A percentile compares a stretch with the other conserved stretches of the same genome.
These are phyloP conservation scores for Effrenium voratum DNA, from an alignment of 73 alveolate species.

Conservation along the genomic window DNA sequence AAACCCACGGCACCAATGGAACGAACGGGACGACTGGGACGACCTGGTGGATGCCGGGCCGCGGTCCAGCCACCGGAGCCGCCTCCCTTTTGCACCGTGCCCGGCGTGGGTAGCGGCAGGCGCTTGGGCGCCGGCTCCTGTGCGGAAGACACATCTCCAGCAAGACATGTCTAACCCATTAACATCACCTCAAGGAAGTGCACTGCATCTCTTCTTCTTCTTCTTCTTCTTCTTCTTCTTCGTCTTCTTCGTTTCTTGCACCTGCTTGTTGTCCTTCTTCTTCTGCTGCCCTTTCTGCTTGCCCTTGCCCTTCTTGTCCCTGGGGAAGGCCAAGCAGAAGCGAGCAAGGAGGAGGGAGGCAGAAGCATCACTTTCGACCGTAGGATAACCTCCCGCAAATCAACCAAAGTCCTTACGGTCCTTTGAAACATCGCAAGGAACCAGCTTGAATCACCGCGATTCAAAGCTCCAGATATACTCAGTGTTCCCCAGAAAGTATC, in stretches of 20 bases:
- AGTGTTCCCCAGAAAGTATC: too few relatives aligned
- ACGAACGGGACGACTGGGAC: too few relatives aligned
- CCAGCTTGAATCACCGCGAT: too few relatives aligned
- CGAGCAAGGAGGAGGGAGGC: background rate
- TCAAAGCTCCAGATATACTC: too few relatives aligned
- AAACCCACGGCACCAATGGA: too few relatives aligned
- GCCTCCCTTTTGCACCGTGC: slow-evolving; percentile 84
- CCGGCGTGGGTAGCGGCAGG: slow-evolving; percentile 68
- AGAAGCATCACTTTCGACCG: background rate
- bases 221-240: background rate
- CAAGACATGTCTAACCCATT: background rate
- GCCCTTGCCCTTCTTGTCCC: slow-evolving; percentile 59
- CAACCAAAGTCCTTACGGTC: too few relatives aligned
- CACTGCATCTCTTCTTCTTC: background rate
- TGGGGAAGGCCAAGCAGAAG: background rate
- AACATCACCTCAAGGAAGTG: background rate
- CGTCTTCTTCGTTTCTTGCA: background rate
- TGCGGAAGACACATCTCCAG: background rate
- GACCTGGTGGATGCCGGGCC: background rate
- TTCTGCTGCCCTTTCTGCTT: slow-evolving; percentile 74
- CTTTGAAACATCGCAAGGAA: too few relatives aligned
- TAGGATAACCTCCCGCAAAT: too few relatives aligned
- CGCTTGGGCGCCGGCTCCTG: slow-evolving; percentile 78
- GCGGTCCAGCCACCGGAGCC: slow-evolving; percentile 92
- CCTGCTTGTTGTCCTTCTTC: slow-evolving; percentile 2